Evolutionary conservation across 169 alveolate genomes (phyloP).

Genomic region (Condylostoma magnum): DNA sequence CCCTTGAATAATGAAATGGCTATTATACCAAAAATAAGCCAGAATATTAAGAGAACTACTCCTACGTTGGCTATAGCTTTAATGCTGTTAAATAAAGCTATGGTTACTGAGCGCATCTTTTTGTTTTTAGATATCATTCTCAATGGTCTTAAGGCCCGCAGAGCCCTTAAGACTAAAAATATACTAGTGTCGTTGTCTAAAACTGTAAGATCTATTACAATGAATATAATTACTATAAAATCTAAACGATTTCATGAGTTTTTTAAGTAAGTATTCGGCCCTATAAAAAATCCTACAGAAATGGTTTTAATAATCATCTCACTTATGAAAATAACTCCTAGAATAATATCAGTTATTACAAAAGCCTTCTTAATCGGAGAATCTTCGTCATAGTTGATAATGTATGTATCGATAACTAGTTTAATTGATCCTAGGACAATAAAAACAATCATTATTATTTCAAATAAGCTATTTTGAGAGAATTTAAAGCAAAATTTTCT

Average conservation of each 20-base stretch:
- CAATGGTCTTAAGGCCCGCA: conserved; percentile 72
- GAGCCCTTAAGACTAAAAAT: conserved; percentile 62
- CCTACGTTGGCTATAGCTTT: conserved; percentile 68
- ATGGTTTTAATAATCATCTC: conserved; percentile 69
- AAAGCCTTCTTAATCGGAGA: neutral
- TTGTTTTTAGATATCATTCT: conserved; percentile 71
- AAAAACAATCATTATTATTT: neutral
- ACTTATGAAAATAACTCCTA: conserved; percentile 59
- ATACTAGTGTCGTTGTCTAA: conserved; percentile 36
- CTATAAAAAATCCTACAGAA: conserved; percentile 74
- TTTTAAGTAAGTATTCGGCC: conserved; percentile 73
- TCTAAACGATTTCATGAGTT: conserved; percentile 83
- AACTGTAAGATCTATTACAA: conserved; percentile 69
- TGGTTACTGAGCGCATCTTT: conserved; percentile 61
- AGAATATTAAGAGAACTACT: conserved; percentile 62
- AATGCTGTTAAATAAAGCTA: conserved; percentile 64
- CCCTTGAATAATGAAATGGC: conserved; percentile 70
- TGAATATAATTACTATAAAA: conserved; percentile 72
- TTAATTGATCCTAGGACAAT: neutral
- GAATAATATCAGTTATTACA: conserved; percentile 47
- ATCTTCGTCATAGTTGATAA: neutral
- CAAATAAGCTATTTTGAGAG: neutral
- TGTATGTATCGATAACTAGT: conserved; percentile 26
- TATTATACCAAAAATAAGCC: conserved; percentile 73
- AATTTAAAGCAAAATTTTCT: conserved; percentile 20